Evolutionary conservation across 352 stramenopile species (phyloP).

Genomic region (Thalassiosira exigua): DNA sequence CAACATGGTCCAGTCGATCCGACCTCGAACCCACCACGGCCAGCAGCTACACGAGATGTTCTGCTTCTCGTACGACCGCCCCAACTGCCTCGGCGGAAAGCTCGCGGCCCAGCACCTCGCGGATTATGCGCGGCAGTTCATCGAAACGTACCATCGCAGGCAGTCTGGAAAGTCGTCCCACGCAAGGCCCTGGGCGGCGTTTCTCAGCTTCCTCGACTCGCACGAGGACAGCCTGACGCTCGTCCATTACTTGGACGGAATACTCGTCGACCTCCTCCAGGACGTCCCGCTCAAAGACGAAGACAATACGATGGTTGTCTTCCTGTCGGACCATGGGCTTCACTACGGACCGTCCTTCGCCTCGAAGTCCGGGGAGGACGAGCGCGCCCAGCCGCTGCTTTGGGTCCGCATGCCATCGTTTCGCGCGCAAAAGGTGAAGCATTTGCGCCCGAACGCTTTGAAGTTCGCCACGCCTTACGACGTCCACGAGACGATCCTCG

Average conservation of each 20-base stretch:
- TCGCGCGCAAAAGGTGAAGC: constrained; percentile 9
- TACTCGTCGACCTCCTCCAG: constrained; percentile 48
- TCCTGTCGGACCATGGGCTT: constrained; percentile 64
- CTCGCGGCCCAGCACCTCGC: constrained; percentile 48
- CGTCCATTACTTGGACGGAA: constrained; percentile 38
- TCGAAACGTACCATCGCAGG: constrained; percentile 53
- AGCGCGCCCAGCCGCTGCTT: constrained; percentile 59
- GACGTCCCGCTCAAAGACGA: constrained; percentile 25
- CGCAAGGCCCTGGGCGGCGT: constrained; percentile 58
- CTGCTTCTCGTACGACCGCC: constrained; percentile 63
- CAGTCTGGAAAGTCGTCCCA: constrained; percentile 3
- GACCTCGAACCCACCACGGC: constrained; percentile 61
- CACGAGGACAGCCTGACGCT: constrained; percentile 64
- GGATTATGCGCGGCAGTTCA: constrained; percentile 54
- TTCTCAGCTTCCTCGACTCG: constrained; percentile 63
- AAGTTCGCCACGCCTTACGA: constrained; percentile 66
- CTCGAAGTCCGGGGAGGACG: constrained; percentile 32
- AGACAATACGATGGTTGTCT: constrained; percentile 54
- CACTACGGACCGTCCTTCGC: constrained; percentile 65
- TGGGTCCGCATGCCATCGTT: constrained; percentile 44
- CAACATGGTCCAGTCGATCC: constrained; percentile 72
- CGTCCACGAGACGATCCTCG: constrained; percentile 60
- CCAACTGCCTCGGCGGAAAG: constrained; percentile 60
- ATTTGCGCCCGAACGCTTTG: constrained; percentile 34
- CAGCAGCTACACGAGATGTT: constrained; percentile 58